These are phyloP conservation scores for Pseudogymnoascus sp. DNA, from an alignment of 2,329 filamentous ascomycete genomes.

Conservation along the genomic window DNA sequence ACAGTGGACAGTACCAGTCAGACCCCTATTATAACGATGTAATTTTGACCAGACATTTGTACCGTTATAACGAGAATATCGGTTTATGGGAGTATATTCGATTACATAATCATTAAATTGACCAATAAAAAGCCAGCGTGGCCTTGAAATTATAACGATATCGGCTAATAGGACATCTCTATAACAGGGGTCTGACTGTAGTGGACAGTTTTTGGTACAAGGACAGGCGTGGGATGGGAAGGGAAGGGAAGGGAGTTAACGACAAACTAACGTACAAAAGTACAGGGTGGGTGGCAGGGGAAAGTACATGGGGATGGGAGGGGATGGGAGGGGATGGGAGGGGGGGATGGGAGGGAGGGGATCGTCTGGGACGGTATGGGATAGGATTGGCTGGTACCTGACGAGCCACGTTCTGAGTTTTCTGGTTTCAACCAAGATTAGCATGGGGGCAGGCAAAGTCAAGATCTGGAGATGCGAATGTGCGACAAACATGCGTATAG, in stretches of 20 bases:
- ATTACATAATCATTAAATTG: too few relatives aligned
- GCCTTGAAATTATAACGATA: too few relatives aligned
- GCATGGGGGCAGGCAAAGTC: not conserved
- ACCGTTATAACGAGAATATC: too few relatives aligned
- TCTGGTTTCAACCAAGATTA: constrained; percentile 6
- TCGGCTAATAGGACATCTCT: too few relatives aligned
- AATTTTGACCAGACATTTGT: too few relatives aligned
- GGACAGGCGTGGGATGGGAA: not conserved
- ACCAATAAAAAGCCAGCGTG: too few relatives aligned
- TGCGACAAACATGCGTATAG: not conserved
- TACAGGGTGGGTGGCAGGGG: not conserved
- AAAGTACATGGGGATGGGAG: not conserved
- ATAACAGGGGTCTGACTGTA: too few relatives aligned
- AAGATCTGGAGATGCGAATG: not conserved
- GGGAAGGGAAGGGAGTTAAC: not conserved
- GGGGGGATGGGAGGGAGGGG: not conserved
- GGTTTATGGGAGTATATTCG: too few relatives aligned
- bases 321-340: not conserved
- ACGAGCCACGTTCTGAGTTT: constrained; percentile 3
- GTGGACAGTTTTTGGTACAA: not conserved
- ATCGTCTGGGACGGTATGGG: not conserved
- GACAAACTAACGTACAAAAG: too few relatives aligned
- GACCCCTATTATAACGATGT: too few relatives aligned
- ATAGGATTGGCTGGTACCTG: constrained; percentile 1
- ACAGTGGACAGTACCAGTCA: not conserved